A percentile compares a stretch with the other conserved stretches of the same genome.
Evolutionary conservation across 2,329 filamentous ascomycete species (phyloP).

Genomic region (Hypoxylon sp.): DNA sequence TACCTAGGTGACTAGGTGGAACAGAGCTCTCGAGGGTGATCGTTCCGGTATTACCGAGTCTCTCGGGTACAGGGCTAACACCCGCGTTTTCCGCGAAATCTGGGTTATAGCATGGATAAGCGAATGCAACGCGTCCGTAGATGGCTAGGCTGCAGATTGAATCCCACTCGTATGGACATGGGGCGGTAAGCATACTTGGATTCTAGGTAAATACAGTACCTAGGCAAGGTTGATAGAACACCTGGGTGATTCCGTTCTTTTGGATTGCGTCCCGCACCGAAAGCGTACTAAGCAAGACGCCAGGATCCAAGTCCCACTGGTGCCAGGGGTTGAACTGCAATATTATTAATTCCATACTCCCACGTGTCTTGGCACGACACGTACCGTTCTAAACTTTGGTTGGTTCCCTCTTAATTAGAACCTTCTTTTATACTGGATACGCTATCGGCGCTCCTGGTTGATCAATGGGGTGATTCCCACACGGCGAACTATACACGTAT

Average conservation of each 20-base stretch:
- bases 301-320: conserved; percentile 12
- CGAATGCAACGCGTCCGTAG: conserved; percentile 13
- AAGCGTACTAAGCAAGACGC: conserved; percentile 19
- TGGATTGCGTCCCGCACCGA: conserved; percentile 13
- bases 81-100: conserved; percentile 20
- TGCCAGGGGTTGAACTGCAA: conserved; percentile 11
- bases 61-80: neutral
- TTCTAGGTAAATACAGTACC: neutral
- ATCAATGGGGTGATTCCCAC: conserved; percentile 22
- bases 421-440: conserved; percentile 10
- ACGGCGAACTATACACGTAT: conserved; percentile 14
- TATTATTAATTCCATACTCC: conserved; percentile 17
- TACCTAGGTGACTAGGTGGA: neutral
- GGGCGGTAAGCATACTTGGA: conserved; percentile 20
- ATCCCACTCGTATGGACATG: conserved; percentile 6
- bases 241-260: conserved; percentile 1
- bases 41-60: conserved; percentile 3
- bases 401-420: conserved; percentile 12
- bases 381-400: conserved; percentile 2
- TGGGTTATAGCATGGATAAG: conserved; percentile 11
- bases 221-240: neutral
- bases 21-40: neutral
- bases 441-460: conserved; percentile 10
- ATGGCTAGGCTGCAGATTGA: conserved; percentile 9
- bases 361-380: conserved; percentile 33